Evolutionary conservation across 2,329 filamentous ascomycete species (phyloP).

Genomic region (Fusarium sp.): DNA sequence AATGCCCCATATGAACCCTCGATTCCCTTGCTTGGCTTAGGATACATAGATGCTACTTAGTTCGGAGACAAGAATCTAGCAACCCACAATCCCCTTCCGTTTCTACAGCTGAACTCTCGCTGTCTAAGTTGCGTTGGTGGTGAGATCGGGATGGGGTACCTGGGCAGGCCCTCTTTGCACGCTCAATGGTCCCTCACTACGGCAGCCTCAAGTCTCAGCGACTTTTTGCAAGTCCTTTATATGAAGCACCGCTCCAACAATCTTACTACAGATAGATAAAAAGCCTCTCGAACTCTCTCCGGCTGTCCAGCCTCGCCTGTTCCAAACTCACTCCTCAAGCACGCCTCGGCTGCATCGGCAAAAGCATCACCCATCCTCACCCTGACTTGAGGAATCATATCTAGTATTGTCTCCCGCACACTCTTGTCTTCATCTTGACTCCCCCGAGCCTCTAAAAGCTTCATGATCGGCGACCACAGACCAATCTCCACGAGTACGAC

Average conservation of each 20-base stretch:
- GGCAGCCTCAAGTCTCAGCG: too few species aligned
- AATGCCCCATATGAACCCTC: too few species aligned
- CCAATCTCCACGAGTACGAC: not conserved
- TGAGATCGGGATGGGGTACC: too few species aligned
- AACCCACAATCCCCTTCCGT: too few species aligned
- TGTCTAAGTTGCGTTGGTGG: too few species aligned
- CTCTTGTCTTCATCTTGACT: fast-evolving
- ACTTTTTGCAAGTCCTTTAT: too few species aligned
- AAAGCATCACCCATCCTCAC: not conserved
- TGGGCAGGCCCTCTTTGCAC: too few species aligned
- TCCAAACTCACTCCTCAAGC: not conserved
- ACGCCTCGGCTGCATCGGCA: fast-evolving
- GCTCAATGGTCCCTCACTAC: too few species aligned
- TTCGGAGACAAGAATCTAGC: too few species aligned
- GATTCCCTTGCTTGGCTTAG: too few species aligned
- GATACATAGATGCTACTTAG: too few species aligned
- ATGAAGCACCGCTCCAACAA: not conserved
- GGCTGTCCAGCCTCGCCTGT: not conserved
- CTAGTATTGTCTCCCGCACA: not conserved
- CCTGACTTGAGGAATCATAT: not conserved
- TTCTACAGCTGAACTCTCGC: too few species aligned
- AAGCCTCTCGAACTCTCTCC: not conserved
- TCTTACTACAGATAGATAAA: not conserved
- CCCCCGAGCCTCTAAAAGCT: fast-evolving
- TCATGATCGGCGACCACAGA: fast-evolving